Base-by-base conservation (phyloP, 345 rosid genomes). In the Iberis pinnata region DNA sequence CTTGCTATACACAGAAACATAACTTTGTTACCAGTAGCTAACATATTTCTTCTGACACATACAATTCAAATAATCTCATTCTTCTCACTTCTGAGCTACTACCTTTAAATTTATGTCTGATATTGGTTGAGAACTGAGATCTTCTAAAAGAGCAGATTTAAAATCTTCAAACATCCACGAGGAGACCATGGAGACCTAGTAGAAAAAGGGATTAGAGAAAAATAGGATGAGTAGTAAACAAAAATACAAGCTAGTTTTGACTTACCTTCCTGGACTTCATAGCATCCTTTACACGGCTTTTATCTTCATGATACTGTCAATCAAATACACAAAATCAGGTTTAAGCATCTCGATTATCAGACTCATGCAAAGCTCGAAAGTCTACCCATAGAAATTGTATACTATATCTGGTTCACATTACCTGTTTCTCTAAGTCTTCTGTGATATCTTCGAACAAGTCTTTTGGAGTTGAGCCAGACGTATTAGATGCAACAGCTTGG, bases 361-460 rank as follows among this genome's bases (percentile, higher is more conserved):
- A n/a, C 36, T 53, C 39, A 17, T 2, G 8, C 61, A 53, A 43
- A 65, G 53, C 59, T 43, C 43, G 7, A 33, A 20, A 14, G 20
- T 14, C 33, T 18, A 53, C 43, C 19, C 36, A 29, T 9, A 39
- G 14, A 64, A 10, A 48, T 46, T 7, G 15, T 15, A 48, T 7
- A 46, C 33, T 32, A 33, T 1, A 48, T 40, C 22, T 37, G 31
- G 12, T 59, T 44, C 40, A 17, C 45, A 9, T 39, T 67, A 88
- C 98, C 88, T 81, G 89, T 45, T 80, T 81, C 63, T 88, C 93
- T 68, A 88, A 70, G 45, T 85, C 90, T 71, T 85, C 95, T 51
- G 65, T 43, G 37, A 88, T 74, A 81, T 83, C 97, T 72, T 88
- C 98, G 64, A 88, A 92, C 80, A 92, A 78, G 61, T 92, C 97